phyloP scores from a whole-genome alignment of 73 alveolate species.

The Tetrahymena borealis region DNA sequence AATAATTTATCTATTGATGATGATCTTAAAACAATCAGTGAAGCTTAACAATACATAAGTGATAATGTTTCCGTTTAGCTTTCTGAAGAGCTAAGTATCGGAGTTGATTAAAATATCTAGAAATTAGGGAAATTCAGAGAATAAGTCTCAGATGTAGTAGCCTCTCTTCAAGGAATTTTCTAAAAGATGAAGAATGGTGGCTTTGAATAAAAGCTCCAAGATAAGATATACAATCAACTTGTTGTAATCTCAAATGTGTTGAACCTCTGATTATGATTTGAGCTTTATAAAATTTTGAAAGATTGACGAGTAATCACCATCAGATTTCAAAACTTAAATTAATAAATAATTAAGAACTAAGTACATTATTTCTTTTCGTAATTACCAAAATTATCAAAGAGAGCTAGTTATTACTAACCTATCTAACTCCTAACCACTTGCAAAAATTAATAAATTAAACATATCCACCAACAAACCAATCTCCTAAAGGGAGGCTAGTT shows the following conservation, averaged over 20 bases:
- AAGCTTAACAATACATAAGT: neutral
- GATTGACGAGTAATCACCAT: too few relatives aligned
- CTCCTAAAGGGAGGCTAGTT: too few relatives aligned
- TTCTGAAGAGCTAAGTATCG: neutral
- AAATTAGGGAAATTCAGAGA: neutral
- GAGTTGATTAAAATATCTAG: neutral
- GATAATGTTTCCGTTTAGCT: neutral
- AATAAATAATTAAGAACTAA: too few relatives aligned
- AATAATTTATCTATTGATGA: neutral
- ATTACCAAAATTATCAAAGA: too few relatives aligned
- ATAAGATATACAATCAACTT: neutral
- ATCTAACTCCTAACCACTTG: too few relatives aligned
- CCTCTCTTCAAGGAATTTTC: neutral
- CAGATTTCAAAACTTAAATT: too few relatives aligned
- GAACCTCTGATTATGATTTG: neutral
- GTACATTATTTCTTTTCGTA: too few relatives aligned
- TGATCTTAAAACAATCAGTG: neutral
- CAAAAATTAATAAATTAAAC: too few relatives aligned
- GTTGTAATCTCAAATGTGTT: neutral
- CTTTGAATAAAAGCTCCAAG: neutral
- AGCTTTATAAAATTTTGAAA: too few relatives aligned
- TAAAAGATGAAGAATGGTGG: neutral
- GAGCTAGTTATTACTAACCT: too few relatives aligned
- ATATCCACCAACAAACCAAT: too few relatives aligned
- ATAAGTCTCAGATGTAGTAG: neutral